phyloP scores from a whole-genome alignment of 2,329 filamentous ascomycete species.

The Hortaea werneckii region DNA sequence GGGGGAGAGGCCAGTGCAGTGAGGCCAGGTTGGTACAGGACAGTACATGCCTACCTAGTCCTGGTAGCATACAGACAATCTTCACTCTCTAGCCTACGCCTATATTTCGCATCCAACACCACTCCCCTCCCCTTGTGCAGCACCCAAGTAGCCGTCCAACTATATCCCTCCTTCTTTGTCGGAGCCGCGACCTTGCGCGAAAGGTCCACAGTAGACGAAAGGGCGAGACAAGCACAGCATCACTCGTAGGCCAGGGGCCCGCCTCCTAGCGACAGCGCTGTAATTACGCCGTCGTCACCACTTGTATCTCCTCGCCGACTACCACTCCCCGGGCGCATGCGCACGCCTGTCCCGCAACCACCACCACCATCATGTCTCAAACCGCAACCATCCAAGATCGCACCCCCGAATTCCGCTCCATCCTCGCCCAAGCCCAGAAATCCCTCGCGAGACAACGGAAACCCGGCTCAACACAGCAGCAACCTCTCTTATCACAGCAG shows the following conservation, averaged over 20 bases:
- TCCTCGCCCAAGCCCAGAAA: slow-evolving; percentile 70
- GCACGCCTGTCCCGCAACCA: not conserved
- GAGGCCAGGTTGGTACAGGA: too few species aligned
- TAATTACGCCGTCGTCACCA: not conserved
- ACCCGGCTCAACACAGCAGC: slow-evolving; percentile 60
- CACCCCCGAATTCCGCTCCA: slow-evolving; percentile 87
- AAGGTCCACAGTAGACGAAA: not conserved
- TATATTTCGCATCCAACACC: too few species aligned
- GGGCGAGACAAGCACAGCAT: too few species aligned
- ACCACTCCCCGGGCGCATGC: not conserved
- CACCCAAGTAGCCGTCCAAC: too few species aligned
- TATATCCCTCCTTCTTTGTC: too few species aligned
- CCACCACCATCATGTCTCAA: slow-evolving; percentile 37
- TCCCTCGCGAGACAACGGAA: slow-evolving; percentile 57
- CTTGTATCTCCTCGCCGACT: not conserved
- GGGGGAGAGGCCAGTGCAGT: too few species aligned
- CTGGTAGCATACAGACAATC: too few species aligned
- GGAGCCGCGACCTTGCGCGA: not conserved
- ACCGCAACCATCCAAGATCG: slow-evolving; percentile 82
- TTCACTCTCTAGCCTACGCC: too few species aligned
- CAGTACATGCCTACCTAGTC: too few species aligned
- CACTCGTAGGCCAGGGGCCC: too few species aligned
- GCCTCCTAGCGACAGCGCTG: too few species aligned
- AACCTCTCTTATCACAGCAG: slow-evolving; percentile 59
- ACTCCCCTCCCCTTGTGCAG: too few species aligned